These are phyloP conservation scores for Sergeia podlipaevii DNA, from an alignment of 208 protist genomes.

Conservation along the genomic window DNA sequence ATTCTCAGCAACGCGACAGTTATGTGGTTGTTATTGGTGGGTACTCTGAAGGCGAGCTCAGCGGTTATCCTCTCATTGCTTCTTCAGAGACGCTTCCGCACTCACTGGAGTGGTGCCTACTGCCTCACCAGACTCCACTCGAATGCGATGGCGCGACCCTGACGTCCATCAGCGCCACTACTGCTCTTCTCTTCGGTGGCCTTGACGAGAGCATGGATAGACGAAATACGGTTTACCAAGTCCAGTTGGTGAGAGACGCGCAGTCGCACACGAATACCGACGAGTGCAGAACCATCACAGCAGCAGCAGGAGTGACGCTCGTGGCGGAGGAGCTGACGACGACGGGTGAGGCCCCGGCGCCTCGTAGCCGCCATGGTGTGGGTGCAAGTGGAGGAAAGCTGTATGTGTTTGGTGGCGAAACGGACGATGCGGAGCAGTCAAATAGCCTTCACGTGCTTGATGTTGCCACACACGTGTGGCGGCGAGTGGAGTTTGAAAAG, in stretches of 20 bases:
- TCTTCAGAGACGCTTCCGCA: constrained; percentile 10
- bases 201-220: constrained; percentile 37
- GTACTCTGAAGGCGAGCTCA: constrained; percentile 55
- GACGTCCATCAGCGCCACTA: constrained; percentile 17
- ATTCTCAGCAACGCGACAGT: constrained; percentile 1
- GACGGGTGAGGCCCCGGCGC: constrained; percentile 32
- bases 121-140: constrained; percentile 18
- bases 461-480: constrained; percentile 35
- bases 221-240: constrained; percentile 29
- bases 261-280: neutral
- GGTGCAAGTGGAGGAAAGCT: constrained; percentile 22
- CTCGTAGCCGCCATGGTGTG: constrained; percentile 48
- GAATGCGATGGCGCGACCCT: constrained; percentile 61
- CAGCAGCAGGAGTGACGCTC: constrained; percentile 1
- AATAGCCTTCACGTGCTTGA: constrained; percentile 41
- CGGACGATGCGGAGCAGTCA: constrained; percentile 38
- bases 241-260: neutral
- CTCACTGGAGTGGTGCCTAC: constrained; percentile 26
- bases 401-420: constrained; percentile 66
- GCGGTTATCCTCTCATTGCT: constrained; percentile 24
- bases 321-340: constrained; percentile 15
- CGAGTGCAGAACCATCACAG: neutral
- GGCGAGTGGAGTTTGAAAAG: constrained; percentile 5
- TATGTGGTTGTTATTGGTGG: constrained; percentile 57
- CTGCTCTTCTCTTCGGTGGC: constrained; percentile 77